Evolutionary conservation across 1,284 basidiomycete genomes (phyloP).

Genomic region (Microbotryum lychnidis-dioicae): DNA sequence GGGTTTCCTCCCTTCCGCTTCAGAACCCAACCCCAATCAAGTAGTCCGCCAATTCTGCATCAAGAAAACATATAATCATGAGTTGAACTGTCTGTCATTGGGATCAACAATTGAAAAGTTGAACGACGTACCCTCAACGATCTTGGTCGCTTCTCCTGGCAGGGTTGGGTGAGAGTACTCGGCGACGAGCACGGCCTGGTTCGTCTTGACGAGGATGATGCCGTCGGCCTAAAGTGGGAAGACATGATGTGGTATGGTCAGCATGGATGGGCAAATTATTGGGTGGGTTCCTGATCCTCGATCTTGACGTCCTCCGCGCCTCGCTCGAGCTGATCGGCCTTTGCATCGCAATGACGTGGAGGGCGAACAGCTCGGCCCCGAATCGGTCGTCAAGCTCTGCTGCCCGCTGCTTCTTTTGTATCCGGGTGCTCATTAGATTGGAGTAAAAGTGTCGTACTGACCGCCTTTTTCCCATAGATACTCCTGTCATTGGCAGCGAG

Average conservation of each 20-base stretch:
- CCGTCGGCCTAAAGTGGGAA: conserved; percentile 59
- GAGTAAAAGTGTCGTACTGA: conserved; percentile 43
- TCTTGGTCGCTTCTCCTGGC: conserved; percentile 59
- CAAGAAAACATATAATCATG: no score
- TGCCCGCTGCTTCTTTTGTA: no score
- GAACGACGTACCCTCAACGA: conserved; percentile 51
- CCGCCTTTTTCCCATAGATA: conserved; percentile 74
- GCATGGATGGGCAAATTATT: neutral
- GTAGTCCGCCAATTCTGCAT: conserved; percentile 60
- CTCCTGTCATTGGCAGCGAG: conserved; percentile 54
- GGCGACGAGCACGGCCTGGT: conserved; percentile 74
- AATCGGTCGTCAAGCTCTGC: no score
- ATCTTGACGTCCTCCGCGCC: no score
- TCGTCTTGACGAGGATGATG: conserved; percentile 73
- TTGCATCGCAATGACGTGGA: no score
- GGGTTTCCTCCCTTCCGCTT: conserved; percentile 6
- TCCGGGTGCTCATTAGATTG: no score
- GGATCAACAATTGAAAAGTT: no score
- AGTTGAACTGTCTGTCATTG: no score
- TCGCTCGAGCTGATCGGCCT: neutral
- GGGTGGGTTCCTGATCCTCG: neutral
- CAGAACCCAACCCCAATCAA: conserved; percentile 53
- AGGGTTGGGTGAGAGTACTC: conserved; percentile 61
- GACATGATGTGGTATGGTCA: neutral
- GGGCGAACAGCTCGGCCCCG: no score